Conservation (phyloP, 805 yeast genomes). For the Yamadazyma olivae region DNA sequence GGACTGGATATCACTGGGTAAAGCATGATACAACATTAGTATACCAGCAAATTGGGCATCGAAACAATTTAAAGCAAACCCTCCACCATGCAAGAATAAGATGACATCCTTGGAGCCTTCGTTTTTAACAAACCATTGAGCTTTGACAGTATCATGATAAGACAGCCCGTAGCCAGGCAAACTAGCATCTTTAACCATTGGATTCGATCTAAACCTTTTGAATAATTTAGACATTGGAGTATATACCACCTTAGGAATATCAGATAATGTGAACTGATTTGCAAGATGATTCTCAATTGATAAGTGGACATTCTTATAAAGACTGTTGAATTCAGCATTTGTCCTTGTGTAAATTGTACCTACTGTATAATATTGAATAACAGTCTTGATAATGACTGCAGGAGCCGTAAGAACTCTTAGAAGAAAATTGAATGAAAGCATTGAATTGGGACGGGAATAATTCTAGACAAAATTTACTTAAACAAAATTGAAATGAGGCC, state of each 20-base stretch:
- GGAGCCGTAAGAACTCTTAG: slow-evolving; percentile 23
- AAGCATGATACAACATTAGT: slow-evolving; percentile 24
- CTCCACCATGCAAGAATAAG: slow-evolving; percentile 40
- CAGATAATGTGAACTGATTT: slow-evolving; percentile 17
- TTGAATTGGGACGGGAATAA: too few species aligned
- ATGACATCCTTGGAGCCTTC: slow-evolving; percentile 16
- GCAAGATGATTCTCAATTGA: slow-evolving; percentile 25
- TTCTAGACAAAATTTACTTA: too few species aligned
- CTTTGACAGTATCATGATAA: slow-evolving; percentile 19
- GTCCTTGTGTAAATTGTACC: slow-evolving; percentile 29
- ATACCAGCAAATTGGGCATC: slow-evolving; percentile 30
- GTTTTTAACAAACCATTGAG: slow-evolving; percentile 33
- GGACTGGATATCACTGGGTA: slow-evolving; percentile 16
- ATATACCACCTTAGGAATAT: slow-evolving; percentile 19
- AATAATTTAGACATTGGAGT: slow-evolving; percentile 19
- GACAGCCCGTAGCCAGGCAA: slow-evolving; percentile 14
- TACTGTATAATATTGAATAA: slow-evolving; percentile 26
- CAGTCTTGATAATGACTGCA: slow-evolving; percentile 15
- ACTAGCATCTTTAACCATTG: slow-evolving; percentile 9
- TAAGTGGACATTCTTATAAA: slow-evolving; percentile 27
- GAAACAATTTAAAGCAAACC: slow-evolving; percentile 23
- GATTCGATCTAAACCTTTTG: slow-evolving; percentile 6
- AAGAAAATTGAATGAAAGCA: slow-evolving; percentile 14
- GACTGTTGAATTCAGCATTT: slow-evolving; percentile 23
- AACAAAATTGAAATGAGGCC: too few species aligned